phyloP scores from a whole-genome alignment of 345 rosid genomes.

The Lepidium africanum region DNA sequence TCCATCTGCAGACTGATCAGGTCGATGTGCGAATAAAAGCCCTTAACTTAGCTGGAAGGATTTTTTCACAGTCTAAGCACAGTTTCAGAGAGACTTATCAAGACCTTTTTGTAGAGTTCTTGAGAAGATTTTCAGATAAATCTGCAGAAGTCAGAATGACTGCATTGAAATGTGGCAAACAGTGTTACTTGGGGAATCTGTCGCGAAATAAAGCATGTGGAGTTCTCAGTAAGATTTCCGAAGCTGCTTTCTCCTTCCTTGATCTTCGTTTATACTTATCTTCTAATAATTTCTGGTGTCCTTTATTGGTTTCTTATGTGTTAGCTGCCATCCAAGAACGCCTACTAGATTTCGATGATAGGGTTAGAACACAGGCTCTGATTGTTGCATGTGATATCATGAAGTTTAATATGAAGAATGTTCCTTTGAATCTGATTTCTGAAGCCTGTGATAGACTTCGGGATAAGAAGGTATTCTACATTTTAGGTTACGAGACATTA shows the following conservation, averaged over 20 bases:
- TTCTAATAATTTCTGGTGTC: slow-evolving; percentile 9
- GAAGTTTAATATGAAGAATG: slow-evolving; percentile 42
- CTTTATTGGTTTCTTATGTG: slow-evolving; percentile 17
- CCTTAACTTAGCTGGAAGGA: slow-evolving; percentile 64
- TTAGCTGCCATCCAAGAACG: slow-evolving; percentile 80
- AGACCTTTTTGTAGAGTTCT: slow-evolving; percentile 62
- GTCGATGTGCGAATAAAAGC: slow-evolving; percentile 89
- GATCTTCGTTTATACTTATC: slow-evolving; percentile 17
- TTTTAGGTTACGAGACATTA: slow-evolving; percentile 1
- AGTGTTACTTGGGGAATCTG: slow-evolving; percentile 56
- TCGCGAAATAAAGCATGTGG: slow-evolving; percentile 48
- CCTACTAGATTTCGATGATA: slow-evolving; percentile 77
- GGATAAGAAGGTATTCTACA: slow-evolving; percentile 72
- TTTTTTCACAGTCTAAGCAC: slow-evolving; percentile 49
- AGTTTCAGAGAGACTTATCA: slow-evolving; percentile 47
- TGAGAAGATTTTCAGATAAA: slow-evolving; percentile 84
- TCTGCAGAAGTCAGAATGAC: slow-evolving; percentile 79
- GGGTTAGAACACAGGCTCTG: slow-evolving; percentile 74
- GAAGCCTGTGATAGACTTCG: slow-evolving; percentile 75
- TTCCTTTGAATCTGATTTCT: slow-evolving; percentile 49
- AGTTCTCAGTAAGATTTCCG: slow-evolving; percentile 50
- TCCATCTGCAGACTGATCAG: slow-evolving; percentile 62
- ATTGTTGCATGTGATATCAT: slow-evolving; percentile 70
- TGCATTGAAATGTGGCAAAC: slow-evolving; percentile 62
- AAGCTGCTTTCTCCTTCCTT: background rate